These are phyloP conservation scores for Sclerotinia subarctica DNA, from an alignment of 2,329 filamentous ascomycete genomes.

Conservation along the genomic window DNA sequence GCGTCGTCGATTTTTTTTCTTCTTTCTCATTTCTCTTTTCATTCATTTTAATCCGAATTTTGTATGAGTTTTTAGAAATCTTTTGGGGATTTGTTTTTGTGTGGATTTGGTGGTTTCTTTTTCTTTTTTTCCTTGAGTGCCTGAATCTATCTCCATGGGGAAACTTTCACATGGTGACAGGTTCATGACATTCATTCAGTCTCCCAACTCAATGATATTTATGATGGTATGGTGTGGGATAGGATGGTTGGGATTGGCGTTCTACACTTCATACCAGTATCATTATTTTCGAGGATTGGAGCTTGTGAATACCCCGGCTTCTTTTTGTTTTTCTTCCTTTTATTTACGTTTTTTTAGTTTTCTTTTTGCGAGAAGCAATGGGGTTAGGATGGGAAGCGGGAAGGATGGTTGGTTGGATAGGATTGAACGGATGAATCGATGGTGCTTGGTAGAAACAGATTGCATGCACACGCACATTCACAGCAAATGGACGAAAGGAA, in stretches of 20 bases:
- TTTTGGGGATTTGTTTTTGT: not conserved
- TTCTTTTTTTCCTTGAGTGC: not conserved
- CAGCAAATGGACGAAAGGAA: not conserved
- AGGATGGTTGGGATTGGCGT: conserved; percentile 6
- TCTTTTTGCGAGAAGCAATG: not conserved
- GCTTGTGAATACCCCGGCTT: conserved; percentile 13
- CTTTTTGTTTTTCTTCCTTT: not conserved
- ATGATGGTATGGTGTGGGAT: conserved; percentile 5
- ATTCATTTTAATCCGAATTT: not conserved
- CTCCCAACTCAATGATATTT: not conserved
- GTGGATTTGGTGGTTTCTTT: conserved; percentile 5
- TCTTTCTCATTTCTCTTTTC: not conserved
- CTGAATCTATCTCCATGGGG: not conserved
- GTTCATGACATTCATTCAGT: not conserved
- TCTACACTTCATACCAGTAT: conserved; percentile 1
- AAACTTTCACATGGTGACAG: not conserved
- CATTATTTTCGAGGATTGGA: not conserved
- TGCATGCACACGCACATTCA: not conserved
- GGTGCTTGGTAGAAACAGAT: conserved; percentile 7
- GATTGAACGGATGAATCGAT: not conserved
- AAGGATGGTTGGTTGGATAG: not conserved
- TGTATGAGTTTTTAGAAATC: conserved; percentile 12
- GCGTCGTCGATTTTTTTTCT: conserved; percentile 14
- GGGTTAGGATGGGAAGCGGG: not conserved
- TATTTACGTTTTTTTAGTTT: not conserved